Conservation (phyloP, 2,329 filamentous ascomycete species). For the Botrytis fabae region DNA sequence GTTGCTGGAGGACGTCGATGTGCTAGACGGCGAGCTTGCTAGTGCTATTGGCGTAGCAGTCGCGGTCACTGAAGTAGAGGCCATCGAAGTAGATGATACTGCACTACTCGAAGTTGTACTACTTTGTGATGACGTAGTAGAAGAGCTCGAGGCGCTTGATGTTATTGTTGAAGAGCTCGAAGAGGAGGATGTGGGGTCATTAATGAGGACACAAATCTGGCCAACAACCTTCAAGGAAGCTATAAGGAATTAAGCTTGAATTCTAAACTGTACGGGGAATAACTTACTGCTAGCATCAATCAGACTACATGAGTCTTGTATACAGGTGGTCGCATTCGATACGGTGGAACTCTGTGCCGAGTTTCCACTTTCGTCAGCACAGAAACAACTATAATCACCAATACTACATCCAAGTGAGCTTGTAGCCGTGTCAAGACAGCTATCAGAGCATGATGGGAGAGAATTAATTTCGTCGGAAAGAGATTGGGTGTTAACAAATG, state of each 20-base stretch:
- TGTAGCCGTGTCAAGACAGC: conserved; percentile 10
- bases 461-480: conserved; percentile 17
- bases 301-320: conserved; percentile 21
- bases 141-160: conserved; percentile 16
- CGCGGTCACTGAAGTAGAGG: conserved; percentile 3
- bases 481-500: conserved; percentile 6
- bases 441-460: conserved; percentile 18
- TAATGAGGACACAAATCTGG: conserved; percentile 20
- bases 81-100: not conserved
- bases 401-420: conserved; percentile 10
- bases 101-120: conserved; percentile 1
- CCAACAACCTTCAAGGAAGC: conserved; percentile 23
- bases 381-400: conserved; percentile 17
- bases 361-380: conserved; percentile 8
- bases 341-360: conserved; percentile 5
- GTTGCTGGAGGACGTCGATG: not conserved
- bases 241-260: conserved; percentile 8
- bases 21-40: not conserved
- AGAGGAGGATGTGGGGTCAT: conserved; percentile 15
- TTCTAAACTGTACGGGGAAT: not conserved
- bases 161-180: conserved; percentile 11
- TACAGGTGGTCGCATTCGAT: conserved; percentile 20
- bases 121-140: conserved; percentile 1
- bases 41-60: not conserved
- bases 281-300: conserved; percentile 19